Evolutionary conservation across 345 rosid species (phyloP), one percentile per base, ranked within the genome.

Genomic region (Populus ilicifolia): DNA sequence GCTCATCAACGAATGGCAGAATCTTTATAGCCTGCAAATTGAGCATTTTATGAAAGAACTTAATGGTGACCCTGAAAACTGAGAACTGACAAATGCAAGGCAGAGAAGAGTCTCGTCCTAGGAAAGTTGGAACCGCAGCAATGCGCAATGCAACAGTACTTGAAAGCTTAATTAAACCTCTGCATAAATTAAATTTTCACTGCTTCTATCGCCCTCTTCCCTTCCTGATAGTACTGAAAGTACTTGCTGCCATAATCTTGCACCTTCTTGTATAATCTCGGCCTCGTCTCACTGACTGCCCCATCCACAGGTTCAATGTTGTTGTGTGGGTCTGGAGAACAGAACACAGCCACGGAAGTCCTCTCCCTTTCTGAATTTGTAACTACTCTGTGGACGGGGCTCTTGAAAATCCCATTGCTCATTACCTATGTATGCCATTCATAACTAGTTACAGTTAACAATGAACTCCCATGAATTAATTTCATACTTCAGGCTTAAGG

Each of bases 321-420:
- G 33, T 52, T 78, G 52, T 86, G 79, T 2, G 85, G 27, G 64
- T 81, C 79, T 12, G 90, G 88, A 43, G 70, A 0, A 41, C 80
- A 86, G 80, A 88, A 87, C 13, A 84, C 85, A 18, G 89, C 90
- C 25, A 90, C 63, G 23, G 90, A 83, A 67, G 79, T 71, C 67
- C 90, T 84, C 75, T 83, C 84, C 43, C 76, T 88, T 70, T 82
- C 85, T 4, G 76, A 72, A 77, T 85, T 86, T 2, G 89, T 84
- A 70, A 83, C 76, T 61, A 82, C 91, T 54, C 89, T 70, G n/a
- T 85, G 93, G 16, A 81, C 76, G 1, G 85, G 88, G 67, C 90
- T 87, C 86, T 88, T 88, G 82, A 83, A 90, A 35, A 83, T 70
- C 21, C 88, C 90, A 75, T 90, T 88, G 75, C 86, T 87, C 87